Evolutionary conservation across 495 filamentous ascomycete genomes (phyloP).

Genomic region (Aspergillus ellipticus): DNA sequence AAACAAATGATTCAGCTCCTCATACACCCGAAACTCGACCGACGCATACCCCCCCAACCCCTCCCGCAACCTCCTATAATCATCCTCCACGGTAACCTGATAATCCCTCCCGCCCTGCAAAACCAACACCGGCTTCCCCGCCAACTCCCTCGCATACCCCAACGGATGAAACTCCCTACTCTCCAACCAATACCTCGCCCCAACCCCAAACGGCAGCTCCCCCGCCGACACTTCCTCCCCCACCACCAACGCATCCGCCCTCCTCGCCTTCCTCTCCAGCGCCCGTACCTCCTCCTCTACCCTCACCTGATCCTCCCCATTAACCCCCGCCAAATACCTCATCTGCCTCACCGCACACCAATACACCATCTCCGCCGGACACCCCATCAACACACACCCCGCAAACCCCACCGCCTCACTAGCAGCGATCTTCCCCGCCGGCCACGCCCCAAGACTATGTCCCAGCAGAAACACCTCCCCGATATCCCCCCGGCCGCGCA

Average conservation of each 20-base stretch:
- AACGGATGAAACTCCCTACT: slow-evolving; percentile 5
- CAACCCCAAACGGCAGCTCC: not conserved
- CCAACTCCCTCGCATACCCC: not conserved
- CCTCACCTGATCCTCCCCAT: not conserved
- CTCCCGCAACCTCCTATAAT: not conserved
- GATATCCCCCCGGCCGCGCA: slow-evolving; percentile 1
- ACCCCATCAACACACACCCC: slow-evolving; percentile 14
- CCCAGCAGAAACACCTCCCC: slow-evolving; percentile 10
- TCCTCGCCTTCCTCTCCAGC: no score
- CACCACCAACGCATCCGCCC: not conserved
- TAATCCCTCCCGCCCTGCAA: slow-evolving; percentile 15
- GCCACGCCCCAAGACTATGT: slow-evolving; percentile 12
- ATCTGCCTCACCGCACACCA: slow-evolving; percentile 9
- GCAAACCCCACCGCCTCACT: slow-evolving; percentile 2
- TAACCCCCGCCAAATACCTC: slow-evolving; percentile 7
- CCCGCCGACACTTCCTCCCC: not conserved
- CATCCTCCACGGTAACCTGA: slow-evolving; percentile 15
- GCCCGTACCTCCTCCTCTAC: no score
- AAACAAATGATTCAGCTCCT: slow-evolving; percentile 13
- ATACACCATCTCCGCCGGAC: slow-evolving; percentile 11
- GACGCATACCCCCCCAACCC: not conserved
- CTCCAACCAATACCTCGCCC: not conserved
- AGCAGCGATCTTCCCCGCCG: slow-evolving; percentile 2
- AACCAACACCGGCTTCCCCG: slow-evolving; percentile 3
- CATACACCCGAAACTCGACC: slow-evolving; percentile 12